phyloP scores from a whole-genome alignment of 2,329 filamentous ascomycete genomes.

The Exophiala calicioides region DNA sequence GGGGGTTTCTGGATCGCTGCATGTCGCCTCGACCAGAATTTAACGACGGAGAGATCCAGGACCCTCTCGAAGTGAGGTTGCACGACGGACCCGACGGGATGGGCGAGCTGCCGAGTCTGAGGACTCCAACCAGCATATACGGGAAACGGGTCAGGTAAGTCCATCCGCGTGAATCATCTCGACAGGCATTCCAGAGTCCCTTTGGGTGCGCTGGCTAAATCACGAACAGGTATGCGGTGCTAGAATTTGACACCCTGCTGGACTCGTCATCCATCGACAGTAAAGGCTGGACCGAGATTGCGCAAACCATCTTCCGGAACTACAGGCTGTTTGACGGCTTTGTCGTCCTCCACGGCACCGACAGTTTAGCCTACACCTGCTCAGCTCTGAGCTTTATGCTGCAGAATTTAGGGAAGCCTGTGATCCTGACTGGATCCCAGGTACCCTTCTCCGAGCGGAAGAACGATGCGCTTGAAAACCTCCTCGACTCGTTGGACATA shows the following conservation, averaged over 20 bases:
- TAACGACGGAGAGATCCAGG: conserved; percentile 70
- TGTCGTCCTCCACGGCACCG: conserved; percentile 86
- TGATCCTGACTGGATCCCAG: conserved; percentile 78
- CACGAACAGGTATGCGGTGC: conserved; percentile 63
- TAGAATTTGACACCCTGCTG: conserved; percentile 80
- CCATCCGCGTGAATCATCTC: too few species aligned
- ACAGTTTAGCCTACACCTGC: conserved; percentile 84
- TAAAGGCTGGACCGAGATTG: conserved; percentile 82
- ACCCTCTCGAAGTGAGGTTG: conserved; percentile 57
- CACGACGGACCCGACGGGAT: conserved; percentile 49
- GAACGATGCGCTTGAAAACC: conserved; percentile 87
- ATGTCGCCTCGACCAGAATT: conserved; percentile 81
- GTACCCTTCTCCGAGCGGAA: conserved; percentile 88
- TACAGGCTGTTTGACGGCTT: conserved; percentile 89
- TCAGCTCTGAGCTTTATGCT: conserved; percentile 94
- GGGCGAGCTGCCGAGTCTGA: conserved; percentile 63
- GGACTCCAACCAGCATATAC: conserved; percentile 79
- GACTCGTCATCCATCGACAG: conserved; percentile 91
- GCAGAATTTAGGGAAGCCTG: conserved; percentile 84
- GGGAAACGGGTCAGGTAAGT: conserved; percentile 68
- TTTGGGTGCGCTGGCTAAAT: conserved; percentile 1
- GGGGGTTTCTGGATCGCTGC: conserved; percentile 77
- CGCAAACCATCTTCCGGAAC: conserved; percentile 75
- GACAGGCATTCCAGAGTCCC: neutral
- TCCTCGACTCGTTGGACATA: conserved; percentile 80